phyloP scores from a whole-genome alignment of 2,329 filamentous ascomycete species.

The Didymella pomorum region DNA sequence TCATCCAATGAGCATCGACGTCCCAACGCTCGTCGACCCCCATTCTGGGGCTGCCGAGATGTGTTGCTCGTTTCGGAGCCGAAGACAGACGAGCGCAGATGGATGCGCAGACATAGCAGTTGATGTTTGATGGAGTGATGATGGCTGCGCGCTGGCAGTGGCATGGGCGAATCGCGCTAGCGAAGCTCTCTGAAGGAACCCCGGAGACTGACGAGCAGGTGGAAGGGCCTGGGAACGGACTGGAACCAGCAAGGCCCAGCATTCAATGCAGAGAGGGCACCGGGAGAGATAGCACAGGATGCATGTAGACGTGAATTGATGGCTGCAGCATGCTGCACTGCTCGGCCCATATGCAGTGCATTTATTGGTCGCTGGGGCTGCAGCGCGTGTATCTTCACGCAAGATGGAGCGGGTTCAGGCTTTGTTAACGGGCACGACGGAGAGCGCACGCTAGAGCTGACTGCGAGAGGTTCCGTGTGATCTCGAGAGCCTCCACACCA shows the following conservation, averaged over 20 bases:
- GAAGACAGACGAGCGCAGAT: conserved; percentile 10
- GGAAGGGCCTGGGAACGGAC: conserved; percentile 2
- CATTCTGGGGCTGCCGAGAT: conserved; percentile 17
- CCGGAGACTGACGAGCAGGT: not conserved
- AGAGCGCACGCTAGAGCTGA: conserved; percentile 21
- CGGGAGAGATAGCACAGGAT: not conserved
- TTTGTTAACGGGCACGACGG: conserved; percentile 18
- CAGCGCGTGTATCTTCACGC: conserved; percentile 24
- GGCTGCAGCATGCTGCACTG: conserved; percentile 17
- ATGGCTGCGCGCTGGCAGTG: conserved; percentile 13
- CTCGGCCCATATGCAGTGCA: conserved; percentile 8
- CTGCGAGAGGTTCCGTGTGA: conserved; percentile 28
- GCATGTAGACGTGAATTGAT: conserved; percentile 5
- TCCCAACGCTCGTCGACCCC: conserved; percentile 22
- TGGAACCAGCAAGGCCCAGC: not conserved
- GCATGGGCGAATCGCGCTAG: conserved; percentile 1
- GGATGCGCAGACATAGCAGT: not conserved
- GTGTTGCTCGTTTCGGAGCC: conserved; percentile 8
- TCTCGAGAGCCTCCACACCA: conserved; percentile 28
- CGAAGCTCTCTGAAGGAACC: conserved; percentile 7
- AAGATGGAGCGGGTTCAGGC: conserved; percentile 27
- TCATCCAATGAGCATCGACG: conserved; percentile 30
- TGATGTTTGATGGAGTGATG: not conserved
- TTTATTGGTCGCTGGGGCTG: conserved; percentile 23
- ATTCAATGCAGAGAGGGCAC: not conserved